Conservation (phyloP, 805 yeast species). For the Barnettozyma siamensis region DNA sequence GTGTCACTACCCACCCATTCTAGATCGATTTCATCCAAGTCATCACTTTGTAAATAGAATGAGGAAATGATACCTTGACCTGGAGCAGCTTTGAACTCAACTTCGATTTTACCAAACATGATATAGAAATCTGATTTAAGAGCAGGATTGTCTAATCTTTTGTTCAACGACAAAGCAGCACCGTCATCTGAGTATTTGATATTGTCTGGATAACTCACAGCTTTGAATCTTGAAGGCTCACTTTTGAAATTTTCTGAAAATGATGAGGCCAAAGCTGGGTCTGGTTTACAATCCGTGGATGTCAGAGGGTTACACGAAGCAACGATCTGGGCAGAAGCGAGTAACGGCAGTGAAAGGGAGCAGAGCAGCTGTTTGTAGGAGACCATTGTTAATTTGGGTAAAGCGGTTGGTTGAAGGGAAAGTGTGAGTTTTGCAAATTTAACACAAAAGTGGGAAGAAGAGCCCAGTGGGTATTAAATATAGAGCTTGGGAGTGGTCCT, state of each 20-base stretch:
- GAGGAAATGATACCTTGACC: conserved; percentile 81
- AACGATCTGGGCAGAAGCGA: conserved; percentile 12
- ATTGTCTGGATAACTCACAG: conserved; percentile 34
- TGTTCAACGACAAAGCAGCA: conserved; percentile 49
- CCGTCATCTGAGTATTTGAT: conserved; percentile 52
- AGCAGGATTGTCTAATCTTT: conserved; percentile 73
- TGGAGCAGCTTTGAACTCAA: conserved; percentile 59
- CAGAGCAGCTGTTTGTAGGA: neutral
- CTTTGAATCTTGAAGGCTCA: conserved; percentile 37
- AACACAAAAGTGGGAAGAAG: neutral
- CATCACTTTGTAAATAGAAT: conserved; percentile 76
- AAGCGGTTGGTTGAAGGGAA: no score
- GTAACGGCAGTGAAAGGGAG: conserved; percentile 1
- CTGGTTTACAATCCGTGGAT: conserved; percentile 35
- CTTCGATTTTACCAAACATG: conserved; percentile 86
- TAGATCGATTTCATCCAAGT: conserved; percentile 81
- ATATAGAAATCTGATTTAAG: conserved; percentile 73
- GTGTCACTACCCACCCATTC: conserved; percentile 85
- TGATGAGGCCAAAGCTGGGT: conserved; percentile 58
- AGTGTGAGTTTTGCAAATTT: neutral
- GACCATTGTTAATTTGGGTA: conserved; percentile 1
- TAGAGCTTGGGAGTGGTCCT: no score
- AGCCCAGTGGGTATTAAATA: no score
- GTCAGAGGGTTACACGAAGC: conserved; percentile 41
- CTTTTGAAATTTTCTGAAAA: conserved; percentile 46